Conservation (phyloP, 257 asterid genomes). For the Linaria vulgaris region DNA sequence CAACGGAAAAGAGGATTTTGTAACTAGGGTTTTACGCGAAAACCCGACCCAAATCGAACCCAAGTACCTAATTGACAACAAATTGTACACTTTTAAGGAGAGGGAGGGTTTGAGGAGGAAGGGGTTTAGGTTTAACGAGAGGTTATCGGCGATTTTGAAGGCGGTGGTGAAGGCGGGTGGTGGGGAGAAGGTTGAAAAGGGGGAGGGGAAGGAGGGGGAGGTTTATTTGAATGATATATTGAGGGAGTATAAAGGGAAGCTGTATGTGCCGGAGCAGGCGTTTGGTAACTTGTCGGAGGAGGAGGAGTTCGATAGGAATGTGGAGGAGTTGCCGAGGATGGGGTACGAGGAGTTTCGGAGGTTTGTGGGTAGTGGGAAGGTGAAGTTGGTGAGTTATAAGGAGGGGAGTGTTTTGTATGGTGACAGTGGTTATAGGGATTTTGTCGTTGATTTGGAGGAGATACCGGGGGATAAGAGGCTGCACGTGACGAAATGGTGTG, state of each 20-base stretch:
- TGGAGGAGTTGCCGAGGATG: slow-evolving; percentile 76
- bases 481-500: slow-evolving; percentile 91
- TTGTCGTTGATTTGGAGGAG: slow-evolving; percentile 84
- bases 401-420: slow-evolving; percentile 51
- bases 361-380: slow-evolving; percentile 58
- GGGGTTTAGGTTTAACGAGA: slow-evolving; percentile 45
- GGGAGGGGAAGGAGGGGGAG: slow-evolving; percentile 54
- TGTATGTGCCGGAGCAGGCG: slow-evolving; percentile 91
- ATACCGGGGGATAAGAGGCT: slow-evolving; percentile 77
- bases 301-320: slow-evolving; percentile 69
- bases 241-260: slow-evolving; percentile 90
- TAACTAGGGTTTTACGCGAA: slow-evolving; percentile 80
- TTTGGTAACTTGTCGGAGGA: slow-evolving; percentile 80
- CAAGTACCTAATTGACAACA: slow-evolving; percentile 68
- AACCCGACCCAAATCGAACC: slow-evolving; percentile 96
- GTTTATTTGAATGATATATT: slow-evolving; percentile 83
- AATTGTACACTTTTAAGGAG: slow-evolving; percentile 69
- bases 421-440: slow-evolving; percentile 46
- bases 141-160: slow-evolving; percentile 55
- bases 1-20: slow-evolving; percentile 67
- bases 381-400: slow-evolving; percentile 72
- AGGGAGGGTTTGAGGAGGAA: slow-evolving; percentile 57
- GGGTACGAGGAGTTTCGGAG: slow-evolving; percentile 68
- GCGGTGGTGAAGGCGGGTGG: slow-evolving; percentile 38
- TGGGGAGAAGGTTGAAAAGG: slow-evolving; percentile 39